Percentiles rank a stretch among this genome's conserved stretches.
phyloP scores from a whole-genome alignment of 2,329 filamentous ascomycete genomes.

The Aspergillus alliaceus region DNA sequence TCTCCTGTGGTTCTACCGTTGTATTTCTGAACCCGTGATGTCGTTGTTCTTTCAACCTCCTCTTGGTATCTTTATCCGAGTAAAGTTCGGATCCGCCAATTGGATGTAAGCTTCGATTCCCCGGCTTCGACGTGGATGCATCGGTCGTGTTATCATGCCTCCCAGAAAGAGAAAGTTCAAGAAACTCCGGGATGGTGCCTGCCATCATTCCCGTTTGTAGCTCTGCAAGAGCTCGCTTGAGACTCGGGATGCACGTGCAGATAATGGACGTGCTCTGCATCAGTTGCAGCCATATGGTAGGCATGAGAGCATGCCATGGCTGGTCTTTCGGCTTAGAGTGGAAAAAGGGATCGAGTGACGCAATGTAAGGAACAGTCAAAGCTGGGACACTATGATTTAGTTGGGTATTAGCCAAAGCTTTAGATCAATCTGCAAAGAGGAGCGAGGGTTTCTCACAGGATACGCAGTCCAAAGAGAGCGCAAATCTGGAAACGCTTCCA shows the following conservation, averaged over 20 bases:
- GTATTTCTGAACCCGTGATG: rapidly evolving
- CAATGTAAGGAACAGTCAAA: neutral
- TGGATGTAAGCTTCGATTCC: neutral
- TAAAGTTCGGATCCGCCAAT: neutral
- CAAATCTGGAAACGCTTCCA: neutral
- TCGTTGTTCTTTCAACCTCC: neutral
- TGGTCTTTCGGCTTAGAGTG: neutral
- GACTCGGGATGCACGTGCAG: neutral
- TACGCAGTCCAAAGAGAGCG: neutral
- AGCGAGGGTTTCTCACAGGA: neutral
- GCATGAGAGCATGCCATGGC: neutral
- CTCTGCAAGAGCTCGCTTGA: slow-evolving; percentile 1
- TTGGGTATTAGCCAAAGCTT: neutral
- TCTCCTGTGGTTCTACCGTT: neutral
- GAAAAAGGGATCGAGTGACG: neutral
- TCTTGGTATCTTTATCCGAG: no score
- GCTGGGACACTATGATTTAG: neutral
- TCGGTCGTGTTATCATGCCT: neutral
- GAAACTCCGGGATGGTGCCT: neutral
- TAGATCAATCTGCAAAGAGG: no score
- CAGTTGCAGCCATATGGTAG: neutral
- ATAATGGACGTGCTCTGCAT: neutral
- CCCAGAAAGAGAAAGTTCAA: neutral
- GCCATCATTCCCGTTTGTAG: slow-evolving; percentile 8
- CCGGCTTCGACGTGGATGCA: neutral